These are phyloP conservation scores for Rhododendron williamsianum DNA, from an alignment of 148 eudicot genomes.

Conservation along the genomic window DNA sequence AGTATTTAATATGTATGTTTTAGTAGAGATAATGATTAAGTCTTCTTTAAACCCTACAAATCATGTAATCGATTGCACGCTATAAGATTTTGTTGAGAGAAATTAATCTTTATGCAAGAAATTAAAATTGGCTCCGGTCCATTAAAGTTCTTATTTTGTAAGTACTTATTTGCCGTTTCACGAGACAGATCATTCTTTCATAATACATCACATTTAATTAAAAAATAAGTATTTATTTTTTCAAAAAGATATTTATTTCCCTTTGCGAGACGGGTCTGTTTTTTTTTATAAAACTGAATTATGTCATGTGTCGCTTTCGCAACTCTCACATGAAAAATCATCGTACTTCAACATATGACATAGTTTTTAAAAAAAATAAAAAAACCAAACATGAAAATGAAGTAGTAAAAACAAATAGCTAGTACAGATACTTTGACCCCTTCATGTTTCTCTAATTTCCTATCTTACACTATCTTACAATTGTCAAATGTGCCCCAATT, in stretches of 20 bases:
- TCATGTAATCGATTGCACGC: neutral
- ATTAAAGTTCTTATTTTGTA: too few species aligned
- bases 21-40: neutral
- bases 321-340: neutral
- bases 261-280: too few species aligned
- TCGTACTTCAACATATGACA: neutral
- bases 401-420: neutral
- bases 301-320: neutral
- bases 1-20: neutral
- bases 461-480: neutral
- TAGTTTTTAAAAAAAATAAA: neutral
- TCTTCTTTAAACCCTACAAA: neutral
- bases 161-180: too few species aligned
- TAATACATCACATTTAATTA: too few species aligned
- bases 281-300: too few species aligned
- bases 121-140: too few species aligned
- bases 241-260: too few species aligned
- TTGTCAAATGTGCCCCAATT: neutral
- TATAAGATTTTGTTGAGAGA: neutral
- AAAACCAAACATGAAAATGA: neutral
- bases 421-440: neutral
- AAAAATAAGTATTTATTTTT: too few species aligned
- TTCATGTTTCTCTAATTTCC: neutral
- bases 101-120: too few species aligned
- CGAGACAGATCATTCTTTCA: too few species aligned